Percentiles rank a stretch among this genome's conserved stretches.
Evolutionary conservation across 2,329 filamentous ascomycete genomes (phyloP).

Genomic region (Juglanconis oblonga): DNA sequence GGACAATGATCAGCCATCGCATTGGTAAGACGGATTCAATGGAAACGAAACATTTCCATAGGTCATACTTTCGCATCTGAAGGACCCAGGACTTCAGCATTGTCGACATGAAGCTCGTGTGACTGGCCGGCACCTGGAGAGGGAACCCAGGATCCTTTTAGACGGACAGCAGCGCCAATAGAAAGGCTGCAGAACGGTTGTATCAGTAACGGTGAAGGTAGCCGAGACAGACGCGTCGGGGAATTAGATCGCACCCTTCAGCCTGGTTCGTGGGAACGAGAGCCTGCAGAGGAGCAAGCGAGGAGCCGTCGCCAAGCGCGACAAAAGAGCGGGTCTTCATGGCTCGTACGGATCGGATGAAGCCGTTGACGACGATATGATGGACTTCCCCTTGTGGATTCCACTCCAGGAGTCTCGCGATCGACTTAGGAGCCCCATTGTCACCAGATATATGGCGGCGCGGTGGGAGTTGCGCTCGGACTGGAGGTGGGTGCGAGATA

Average conservation of each 20-base stretch:
- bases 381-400: conserved; percentile 40
- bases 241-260: conserved; percentile 55
- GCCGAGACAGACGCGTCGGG: conserved; percentile 22
- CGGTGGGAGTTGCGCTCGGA: neutral
- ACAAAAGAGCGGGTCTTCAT: conserved; percentile 85
- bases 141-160: conserved; percentile 73
- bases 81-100: conserved; percentile 68
- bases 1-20: conserved; percentile 12
- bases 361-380: conserved; percentile 69
- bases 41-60: neutral
- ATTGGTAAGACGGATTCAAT: neutral
- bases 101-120: conserved; percentile 75
- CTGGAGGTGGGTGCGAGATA: neutral
- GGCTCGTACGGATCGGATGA: conserved; percentile 78
- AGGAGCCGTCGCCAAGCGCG: conserved; percentile 83
- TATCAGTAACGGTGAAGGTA: conserved; percentile 27
- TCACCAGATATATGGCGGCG: conserved; percentile 4
- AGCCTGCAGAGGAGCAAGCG: conserved; percentile 73
- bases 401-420: conserved; percentile 57
- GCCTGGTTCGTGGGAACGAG: conserved; percentile 71
- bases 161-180: conserved; percentile 74
- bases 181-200: conserved; percentile 58
- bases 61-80: conserved; percentile 70
- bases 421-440: conserved; percentile 38
- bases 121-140: conserved; percentile 68